Base-by-base conservation (phyloP, 2,329 filamentous ascomycete species). In the Byssoonygena ceratinophila region DNA sequence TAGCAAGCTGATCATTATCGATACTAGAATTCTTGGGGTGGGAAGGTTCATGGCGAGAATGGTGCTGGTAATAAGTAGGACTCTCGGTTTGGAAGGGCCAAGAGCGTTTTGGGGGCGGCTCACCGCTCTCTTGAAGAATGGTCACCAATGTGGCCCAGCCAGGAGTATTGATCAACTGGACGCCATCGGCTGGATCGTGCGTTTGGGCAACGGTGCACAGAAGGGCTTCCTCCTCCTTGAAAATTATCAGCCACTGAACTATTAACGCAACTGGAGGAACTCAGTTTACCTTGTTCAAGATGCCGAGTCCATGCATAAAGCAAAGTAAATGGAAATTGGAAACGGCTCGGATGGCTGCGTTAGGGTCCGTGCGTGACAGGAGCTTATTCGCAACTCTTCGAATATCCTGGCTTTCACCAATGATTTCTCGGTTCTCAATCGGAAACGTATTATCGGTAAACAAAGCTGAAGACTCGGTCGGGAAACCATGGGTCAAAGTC, bases 81-180 rank as follows among this genome's bases (percentile, higher is more conserved):
- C 61, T 57, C 62, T 71, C 69, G 64, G 71, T 68, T 58, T 67
- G 66, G 43, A 59, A 61, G 56, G 65, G 66, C 68, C 71, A 66
- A 61, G 67, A 63, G 68, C 76, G 85, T 78, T 92, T 94, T 71
- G 83, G 83, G 80, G 84, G 81, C 81, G 84, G 84, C 86, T 95
- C 90, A 94, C 90, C 88, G 79, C 87, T 89, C 81, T 89, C 86
- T 82, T 92, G 82, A 74, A 97, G 80, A 68, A 98, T 94, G 69
- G 86, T 84, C 72, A 91, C 79, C 65, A 98, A 78, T 55, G 88
- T 97, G 70, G 90, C 86, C 92, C 92, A 98, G 64, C 92, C 92
- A 65, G 84, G 79, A 62, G 85, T 90, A 62, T 88, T 84, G 70
- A 89, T 81, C 61, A 98, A 79, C 66, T 92, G 84, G 65, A 88